These are phyloP conservation scores for Blattamonas nauphoetae DNA, from an alignment of 78 protist genomes.

Conservation along the genomic window DNA sequence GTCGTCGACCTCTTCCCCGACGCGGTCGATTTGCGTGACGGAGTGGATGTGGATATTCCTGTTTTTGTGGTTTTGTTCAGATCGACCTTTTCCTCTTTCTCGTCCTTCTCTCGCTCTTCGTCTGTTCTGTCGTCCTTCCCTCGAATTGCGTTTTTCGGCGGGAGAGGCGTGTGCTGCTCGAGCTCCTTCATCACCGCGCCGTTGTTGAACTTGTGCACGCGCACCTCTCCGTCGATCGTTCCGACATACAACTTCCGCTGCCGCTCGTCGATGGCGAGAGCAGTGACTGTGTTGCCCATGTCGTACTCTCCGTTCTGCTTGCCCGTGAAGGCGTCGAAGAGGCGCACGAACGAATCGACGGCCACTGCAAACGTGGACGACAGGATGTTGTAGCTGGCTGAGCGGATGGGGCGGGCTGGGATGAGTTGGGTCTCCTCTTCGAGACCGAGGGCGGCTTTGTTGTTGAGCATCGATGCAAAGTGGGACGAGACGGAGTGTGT, in stretches of 20 bases:
- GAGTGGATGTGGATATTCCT: background rate
- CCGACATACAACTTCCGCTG: slow-evolving; percentile 3
- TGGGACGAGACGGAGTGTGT: too few species aligned
- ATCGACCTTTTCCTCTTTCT: background rate
- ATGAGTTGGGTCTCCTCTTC: too few species aligned
- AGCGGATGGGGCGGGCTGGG: background rate
- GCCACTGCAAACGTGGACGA: background rate
- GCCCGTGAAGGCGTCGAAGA: background rate
- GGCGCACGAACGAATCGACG: background rate
- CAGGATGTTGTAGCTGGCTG: background rate
- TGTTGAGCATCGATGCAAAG: too few species aligned
- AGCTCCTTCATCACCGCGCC: background rate
- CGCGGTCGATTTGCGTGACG: background rate
- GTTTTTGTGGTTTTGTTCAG: background rate
- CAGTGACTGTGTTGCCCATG: background rate
- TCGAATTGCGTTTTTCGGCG: background rate
- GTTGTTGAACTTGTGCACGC: background rate
- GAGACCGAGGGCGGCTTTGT: too few species aligned
- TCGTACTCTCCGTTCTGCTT: background rate
- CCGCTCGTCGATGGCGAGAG: background rate
- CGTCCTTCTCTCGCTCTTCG: background rate
- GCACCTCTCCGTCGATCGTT: background rate
- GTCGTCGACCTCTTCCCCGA: background rate
- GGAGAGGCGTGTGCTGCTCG: background rate
- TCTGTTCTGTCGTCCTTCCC: background rate